phyloP scores from a whole-genome alignment of 176 grass and related monocot species.

The Otatea glauca region DNA sequence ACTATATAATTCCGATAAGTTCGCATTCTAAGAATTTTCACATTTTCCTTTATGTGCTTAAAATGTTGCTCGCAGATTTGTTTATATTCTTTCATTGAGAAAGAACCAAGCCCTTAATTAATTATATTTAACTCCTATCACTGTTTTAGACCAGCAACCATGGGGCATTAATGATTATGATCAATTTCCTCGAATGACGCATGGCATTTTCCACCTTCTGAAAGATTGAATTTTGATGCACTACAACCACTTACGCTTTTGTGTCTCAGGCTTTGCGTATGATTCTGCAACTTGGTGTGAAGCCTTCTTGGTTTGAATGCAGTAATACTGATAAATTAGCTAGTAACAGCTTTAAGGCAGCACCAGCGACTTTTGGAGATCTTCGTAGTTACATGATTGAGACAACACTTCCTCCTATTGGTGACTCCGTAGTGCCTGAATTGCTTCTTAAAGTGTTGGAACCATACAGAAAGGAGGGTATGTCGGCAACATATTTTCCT shows the following conservation, averaged over 20 bases:
- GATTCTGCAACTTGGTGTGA: slow-evolving; percentile 95
- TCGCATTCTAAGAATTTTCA: slow-evolving; percentile 9
- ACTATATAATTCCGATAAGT: not conserved
- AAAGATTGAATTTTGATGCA: slow-evolving; percentile 27
- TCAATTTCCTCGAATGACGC: slow-evolving; percentile 21
- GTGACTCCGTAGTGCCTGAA: slow-evolving; percentile 87
- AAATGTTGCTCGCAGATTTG: slow-evolving; percentile 26
- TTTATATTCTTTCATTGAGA: slow-evolving; percentile 30
- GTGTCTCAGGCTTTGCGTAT: slow-evolving; percentile 77
- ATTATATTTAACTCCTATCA: not conserved
- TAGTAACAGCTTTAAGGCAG: slow-evolving; percentile 51
- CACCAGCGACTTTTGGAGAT: slow-evolving; percentile 56
- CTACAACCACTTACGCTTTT: slow-evolving; percentile 15
- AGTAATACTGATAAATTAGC: slow-evolving; percentile 44
- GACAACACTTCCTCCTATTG: slow-evolving; percentile 77
- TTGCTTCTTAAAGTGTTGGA: slow-evolving; percentile 94
- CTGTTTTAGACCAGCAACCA: not conserved
- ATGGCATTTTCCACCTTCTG: slow-evolving; percentile 24
- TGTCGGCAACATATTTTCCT: slow-evolving; percentile 10
- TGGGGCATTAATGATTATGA: slow-evolving; percentile 6
- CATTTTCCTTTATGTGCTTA: slow-evolving; percentile 16
- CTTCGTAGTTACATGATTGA: slow-evolving; percentile 96
- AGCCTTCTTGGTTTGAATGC: slow-evolving; percentile 88
- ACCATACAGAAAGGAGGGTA: slow-evolving; percentile 93
- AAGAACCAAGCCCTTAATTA: slow-evolving; percentile 25